Evolutionary conservation across 2,329 filamentous ascomycete species (phyloP).

Genomic region (Xylariaceae sp.): DNA sequence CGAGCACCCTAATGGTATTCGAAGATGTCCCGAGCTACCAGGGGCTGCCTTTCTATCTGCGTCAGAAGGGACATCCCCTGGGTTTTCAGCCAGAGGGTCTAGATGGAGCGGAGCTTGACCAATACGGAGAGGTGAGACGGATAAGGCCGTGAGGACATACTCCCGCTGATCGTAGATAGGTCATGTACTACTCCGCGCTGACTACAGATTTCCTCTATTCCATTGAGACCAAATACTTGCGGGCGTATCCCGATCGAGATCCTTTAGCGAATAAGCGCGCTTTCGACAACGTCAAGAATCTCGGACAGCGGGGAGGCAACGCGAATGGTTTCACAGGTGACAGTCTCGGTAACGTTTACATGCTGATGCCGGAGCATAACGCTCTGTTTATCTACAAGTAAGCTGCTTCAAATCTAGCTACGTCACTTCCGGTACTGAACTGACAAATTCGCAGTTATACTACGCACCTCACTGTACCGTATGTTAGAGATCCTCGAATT

Average conservation of each 20-base stretch:
- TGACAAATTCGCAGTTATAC: slow-evolving; percentile 19
- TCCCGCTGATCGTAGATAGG: slow-evolving; percentile 10
- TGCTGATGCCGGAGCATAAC: slow-evolving; percentile 42
- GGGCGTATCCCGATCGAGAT: slow-evolving; percentile 24
- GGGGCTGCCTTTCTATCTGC: slow-evolving; percentile 28
- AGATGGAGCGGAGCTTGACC: slow-evolving; percentile 26
- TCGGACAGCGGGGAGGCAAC: slow-evolving; percentile 40
- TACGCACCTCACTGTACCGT: slow-evolving; percentile 30
- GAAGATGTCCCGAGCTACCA: slow-evolving; percentile 30
- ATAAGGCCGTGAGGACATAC: background rate
- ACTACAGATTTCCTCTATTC: slow-evolving; percentile 30
- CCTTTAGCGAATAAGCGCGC: slow-evolving; percentile 34
- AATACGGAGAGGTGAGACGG: slow-evolving; percentile 20
- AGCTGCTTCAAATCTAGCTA: background rate
- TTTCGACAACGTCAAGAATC: slow-evolving; percentile 39
- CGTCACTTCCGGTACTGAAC: background rate
- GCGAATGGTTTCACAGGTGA: slow-evolving; percentile 42
- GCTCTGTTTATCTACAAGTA: slow-evolving; percentile 40
- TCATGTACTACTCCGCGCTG: slow-evolving; percentile 39
- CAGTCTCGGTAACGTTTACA: slow-evolving; percentile 38
- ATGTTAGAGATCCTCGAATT: slow-evolving; percentile 37
- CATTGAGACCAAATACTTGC: slow-evolving; percentile 32
- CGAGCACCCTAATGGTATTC: slow-evolving; percentile 21
- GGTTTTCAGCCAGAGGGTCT: slow-evolving; percentile 28
- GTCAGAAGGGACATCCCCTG: slow-evolving; percentile 16